A percentile compares a stretch with the other conserved stretches of the same genome.
These are phyloP conservation scores for Capsicum baccatum DNA, from an alignment of 257 asterid species.

Conservation along the genomic window DNA sequence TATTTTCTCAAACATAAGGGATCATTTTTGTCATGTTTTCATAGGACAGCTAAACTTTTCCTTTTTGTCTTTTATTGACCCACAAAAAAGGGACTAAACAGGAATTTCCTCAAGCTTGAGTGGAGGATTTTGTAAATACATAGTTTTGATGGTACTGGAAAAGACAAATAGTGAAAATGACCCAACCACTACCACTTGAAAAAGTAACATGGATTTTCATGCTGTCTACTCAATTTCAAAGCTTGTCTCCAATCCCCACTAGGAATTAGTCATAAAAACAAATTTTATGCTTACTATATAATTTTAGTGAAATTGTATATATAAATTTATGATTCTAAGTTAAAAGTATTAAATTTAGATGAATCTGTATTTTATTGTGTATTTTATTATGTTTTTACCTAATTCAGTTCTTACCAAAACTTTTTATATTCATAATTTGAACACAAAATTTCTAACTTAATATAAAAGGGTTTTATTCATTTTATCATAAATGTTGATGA, in stretches of 20 bases:
- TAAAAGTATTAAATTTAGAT: no score
- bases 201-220: background rate
- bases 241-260: constrained; percentile 5
- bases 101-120: background rate
- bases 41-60: constrained; percentile 36
- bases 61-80: constrained; percentile 7
- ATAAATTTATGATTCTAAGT: no score
- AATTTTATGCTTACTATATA: background rate
- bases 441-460: no score
- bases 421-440: background rate
- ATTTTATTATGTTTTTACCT: no score
- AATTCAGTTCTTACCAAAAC: no score
- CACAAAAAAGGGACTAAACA: background rate
- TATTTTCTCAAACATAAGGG: background rate
- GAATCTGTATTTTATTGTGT: no score
- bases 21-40: background rate
- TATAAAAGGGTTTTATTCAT: no score
- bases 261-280: background rate
- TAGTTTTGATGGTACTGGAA: background rate
- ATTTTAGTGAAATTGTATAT: no score
- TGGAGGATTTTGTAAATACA: background rate
- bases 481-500: background rate
- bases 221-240: constrained; percentile 1
- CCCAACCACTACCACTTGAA: constrained; percentile 30
- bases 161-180: constrained; percentile 27